Percentiles rank a stretch among this genome's conserved stretches.
Evolutionary conservation across 306 rosid species (phyloP).

Genomic region (Arachis stenosperma): DNA sequence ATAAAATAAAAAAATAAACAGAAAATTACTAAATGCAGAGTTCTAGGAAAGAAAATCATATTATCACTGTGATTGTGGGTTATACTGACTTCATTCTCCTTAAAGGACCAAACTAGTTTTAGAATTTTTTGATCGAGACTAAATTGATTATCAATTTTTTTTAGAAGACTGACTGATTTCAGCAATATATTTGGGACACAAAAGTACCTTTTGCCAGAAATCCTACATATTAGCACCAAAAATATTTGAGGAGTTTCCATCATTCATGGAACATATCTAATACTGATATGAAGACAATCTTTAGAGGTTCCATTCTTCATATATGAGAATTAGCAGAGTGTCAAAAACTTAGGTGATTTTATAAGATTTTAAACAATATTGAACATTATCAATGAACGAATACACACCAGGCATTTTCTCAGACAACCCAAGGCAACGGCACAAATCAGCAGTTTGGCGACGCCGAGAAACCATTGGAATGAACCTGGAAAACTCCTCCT

Average conservation of each 20-base stretch:
- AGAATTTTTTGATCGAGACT: background rate
- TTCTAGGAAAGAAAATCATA: too few relatives aligned
- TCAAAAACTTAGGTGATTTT: background rate
- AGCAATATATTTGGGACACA: background rate
- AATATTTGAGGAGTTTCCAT: background rate
- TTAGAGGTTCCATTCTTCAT: background rate
- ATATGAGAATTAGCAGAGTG: background rate
- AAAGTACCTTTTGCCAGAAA: background rate
- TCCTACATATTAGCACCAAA: background rate
- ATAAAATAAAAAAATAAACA: too few relatives aligned
- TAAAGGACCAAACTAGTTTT: background rate
- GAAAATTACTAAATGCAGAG: too few relatives aligned
- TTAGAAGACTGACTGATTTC: background rate
- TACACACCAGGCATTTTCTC: conserved; percentile 89
- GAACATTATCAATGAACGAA: background rate
- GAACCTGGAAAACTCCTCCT: conserved; percentile 76
- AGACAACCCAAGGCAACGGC: conserved; percentile 90
- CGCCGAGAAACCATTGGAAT: conserved; percentile 97
- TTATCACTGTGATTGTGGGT: background rate
- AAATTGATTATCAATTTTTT: background rate
- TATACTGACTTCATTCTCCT: background rate
- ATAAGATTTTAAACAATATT: conserved; percentile 18
- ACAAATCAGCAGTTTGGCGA: conserved; percentile 95
- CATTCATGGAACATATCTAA: background rate
- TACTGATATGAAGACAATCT: background rate